These are phyloP conservation scores for Phallus indusiatus DNA, from an alignment of 768 basidiomycete genomes.

Conservation along the genomic window DNA sequence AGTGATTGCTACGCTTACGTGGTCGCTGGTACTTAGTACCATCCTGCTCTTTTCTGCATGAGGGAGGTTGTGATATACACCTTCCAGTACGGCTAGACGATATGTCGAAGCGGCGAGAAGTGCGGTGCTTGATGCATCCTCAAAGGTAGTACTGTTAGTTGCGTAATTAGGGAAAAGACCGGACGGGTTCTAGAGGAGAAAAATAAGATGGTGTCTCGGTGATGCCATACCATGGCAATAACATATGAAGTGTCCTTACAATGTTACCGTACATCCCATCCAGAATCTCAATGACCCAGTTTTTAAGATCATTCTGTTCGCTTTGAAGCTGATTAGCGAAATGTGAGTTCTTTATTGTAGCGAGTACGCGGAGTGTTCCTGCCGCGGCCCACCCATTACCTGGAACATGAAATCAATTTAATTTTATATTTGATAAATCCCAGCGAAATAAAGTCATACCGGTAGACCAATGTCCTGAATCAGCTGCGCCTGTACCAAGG, in stretches of 20 bases:
- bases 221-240: slow-evolving; percentile 7
- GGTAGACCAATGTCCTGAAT: slow-evolving; percentile 74
- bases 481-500: slow-evolving; percentile 43
- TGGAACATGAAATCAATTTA: slow-evolving; percentile 15
- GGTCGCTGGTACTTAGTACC: slow-evolving; percentile 21
- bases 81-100: slow-evolving; percentile 49
- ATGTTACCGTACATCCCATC: slow-evolving; percentile 54
- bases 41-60: slow-evolving; percentile 48
- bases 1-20: slow-evolving; percentile 4
- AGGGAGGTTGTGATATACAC: slow-evolving; percentile 40
- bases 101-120: slow-evolving; percentile 72
- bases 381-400: slow-evolving; percentile 88
- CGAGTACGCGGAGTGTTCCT: slow-evolving; percentile 76
- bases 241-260: slow-evolving; percentile 26
- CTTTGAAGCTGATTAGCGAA: slow-evolving; percentile 38
- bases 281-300: slow-evolving; percentile 69
- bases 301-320: slow-evolving; percentile 47
- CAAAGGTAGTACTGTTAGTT: slow-evolving; percentile 48
- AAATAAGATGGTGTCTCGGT: not conserved
- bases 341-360: slow-evolving; percentile 57
- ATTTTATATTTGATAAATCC: too few species aligned
- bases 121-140: slow-evolving; percentile 64
- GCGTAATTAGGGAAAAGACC: slow-evolving; percentile 68
- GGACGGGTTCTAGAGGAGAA: slow-evolving; percentile 26
- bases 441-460: slow-evolving; percentile 29